phyloP scores from a whole-genome alignment of 768 basidiomycete genomes.

The Leccinum arenicola region DNA sequence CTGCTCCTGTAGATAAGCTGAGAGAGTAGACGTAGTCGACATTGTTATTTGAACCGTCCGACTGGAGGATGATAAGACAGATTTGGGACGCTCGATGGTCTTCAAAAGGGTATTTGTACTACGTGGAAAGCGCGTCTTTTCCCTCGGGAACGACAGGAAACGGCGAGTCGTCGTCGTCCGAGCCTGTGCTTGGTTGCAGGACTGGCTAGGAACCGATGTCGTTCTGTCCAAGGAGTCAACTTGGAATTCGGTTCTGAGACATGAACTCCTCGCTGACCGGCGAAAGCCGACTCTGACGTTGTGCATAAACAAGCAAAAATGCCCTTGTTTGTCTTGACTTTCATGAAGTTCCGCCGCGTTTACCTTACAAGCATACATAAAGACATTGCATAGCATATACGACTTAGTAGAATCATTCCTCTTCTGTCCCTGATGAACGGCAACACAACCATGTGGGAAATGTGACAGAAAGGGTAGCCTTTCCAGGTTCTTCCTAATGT shows the following conservation, averaged over 20 bases:
- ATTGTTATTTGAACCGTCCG: slow-evolving; percentile 14
- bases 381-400: neutral
- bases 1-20: slow-evolving; percentile 41
- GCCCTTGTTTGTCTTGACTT: too few species aligned
- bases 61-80: neutral
- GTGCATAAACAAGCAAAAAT: slow-evolving; percentile 8
- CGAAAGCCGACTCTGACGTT: neutral
- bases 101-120: neutral
- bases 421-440: neutral
- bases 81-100: neutral
- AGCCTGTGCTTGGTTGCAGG: neutral
- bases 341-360: too few species aligned
- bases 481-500: neutral
- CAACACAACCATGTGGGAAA: neutral
- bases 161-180: neutral
- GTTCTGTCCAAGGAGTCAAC: neutral
- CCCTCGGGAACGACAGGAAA: neutral
- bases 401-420: neutral
- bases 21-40: slow-evolving; percentile 27
- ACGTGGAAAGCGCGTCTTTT: neutral
- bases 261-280: neutral
- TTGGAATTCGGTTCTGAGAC: neutral
- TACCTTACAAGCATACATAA: neutral
- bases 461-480: neutral
- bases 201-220: neutral